Evolutionary conservation across 2,329 filamentous ascomycete genomes (phyloP).

Genomic region (Alternaria gansuensis): DNA sequence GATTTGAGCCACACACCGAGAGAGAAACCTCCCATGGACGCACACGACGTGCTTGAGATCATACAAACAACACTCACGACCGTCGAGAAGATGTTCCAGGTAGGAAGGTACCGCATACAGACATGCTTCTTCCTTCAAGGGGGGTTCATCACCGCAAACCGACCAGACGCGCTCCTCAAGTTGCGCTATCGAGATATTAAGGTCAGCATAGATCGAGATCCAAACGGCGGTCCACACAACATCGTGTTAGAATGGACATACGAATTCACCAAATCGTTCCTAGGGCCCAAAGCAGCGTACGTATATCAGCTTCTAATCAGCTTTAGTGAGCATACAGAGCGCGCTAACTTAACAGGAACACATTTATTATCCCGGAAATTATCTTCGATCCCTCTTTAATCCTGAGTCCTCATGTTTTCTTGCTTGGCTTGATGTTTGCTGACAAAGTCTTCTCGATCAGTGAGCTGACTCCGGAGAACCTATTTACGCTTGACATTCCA

Average conservation of each 20-base stretch:
- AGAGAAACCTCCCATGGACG: too few species aligned
- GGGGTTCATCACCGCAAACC: slow-evolving; percentile 6
- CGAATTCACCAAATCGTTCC: slow-evolving; percentile 5
- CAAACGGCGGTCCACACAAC: slow-evolving; percentile 9
- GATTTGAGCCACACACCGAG: too few species aligned
- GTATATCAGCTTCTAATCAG: not conserved
- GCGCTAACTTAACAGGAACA: slow-evolving; percentile 24
- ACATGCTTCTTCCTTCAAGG: slow-evolving; percentile 7
- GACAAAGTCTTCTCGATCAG: slow-evolving; percentile 42
- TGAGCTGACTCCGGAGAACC: slow-evolving; percentile 43
- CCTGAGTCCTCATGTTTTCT: slow-evolving; percentile 44
- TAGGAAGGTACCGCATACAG: slow-evolving; percentile 10
- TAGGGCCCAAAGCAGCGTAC: too few species aligned
- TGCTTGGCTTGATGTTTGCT: slow-evolving; percentile 43
- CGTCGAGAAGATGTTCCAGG: slow-evolving; percentile 5
- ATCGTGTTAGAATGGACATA: slow-evolving; percentile 16
- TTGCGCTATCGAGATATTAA: slow-evolving; percentile 14
- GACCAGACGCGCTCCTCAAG: slow-evolving; percentile 7
- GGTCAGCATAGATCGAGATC: slow-evolving; percentile 12
- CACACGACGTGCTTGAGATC: too few species aligned
- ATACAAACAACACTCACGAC: not conserved
- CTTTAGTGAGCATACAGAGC: not conserved
- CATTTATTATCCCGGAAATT: slow-evolving; percentile 45
- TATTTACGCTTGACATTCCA: slow-evolving; percentile 48
- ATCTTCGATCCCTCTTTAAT: slow-evolving; percentile 46